Evolutionary conservation across 306 rosid species (phyloP).

Genomic region (Urtica urens): DNA sequence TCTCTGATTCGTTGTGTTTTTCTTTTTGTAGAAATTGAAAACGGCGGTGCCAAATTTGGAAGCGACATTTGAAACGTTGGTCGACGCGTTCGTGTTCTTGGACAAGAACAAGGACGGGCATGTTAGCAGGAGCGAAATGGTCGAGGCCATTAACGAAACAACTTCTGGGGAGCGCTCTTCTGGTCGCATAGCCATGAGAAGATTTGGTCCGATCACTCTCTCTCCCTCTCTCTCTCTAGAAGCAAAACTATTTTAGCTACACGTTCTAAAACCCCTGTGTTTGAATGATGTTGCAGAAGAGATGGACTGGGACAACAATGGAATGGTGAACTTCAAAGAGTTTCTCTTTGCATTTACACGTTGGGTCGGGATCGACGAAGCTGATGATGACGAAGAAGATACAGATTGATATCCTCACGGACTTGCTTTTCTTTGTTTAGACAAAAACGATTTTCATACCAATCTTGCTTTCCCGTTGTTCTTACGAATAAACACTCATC

Average conservation of each 20-base stretch:
- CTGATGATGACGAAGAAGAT: slow-evolving; percentile 60
- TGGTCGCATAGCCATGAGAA: slow-evolving; percentile 73
- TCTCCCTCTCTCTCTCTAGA: neutral
- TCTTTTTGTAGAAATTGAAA: slow-evolving; percentile 52
- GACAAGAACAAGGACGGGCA: slow-evolving; percentile 91
- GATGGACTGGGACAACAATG: slow-evolving; percentile 98
- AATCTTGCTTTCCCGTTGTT: no score
- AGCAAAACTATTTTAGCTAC: neutral
- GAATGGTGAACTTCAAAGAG: slow-evolving; percentile 96
- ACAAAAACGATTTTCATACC: no score
- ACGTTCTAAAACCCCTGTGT: neutral
- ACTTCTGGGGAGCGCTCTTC: slow-evolving; percentile 78
- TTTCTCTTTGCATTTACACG: slow-evolving; percentile 84
- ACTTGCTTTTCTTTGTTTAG: no score
- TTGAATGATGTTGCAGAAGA: slow-evolving; percentile 52
- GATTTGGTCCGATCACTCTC: slow-evolving; percentile 60
- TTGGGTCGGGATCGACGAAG: slow-evolving; percentile 94
- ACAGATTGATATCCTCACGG: no score
- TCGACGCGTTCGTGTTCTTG: slow-evolving; percentile 83
- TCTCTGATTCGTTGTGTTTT: slow-evolving; percentile 7
- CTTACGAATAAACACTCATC: no score
- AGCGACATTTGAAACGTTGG: slow-evolving; percentile 81
- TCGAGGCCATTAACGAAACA: slow-evolving; percentile 77
- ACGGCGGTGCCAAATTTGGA: slow-evolving; percentile 64
- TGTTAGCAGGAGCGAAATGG: slow-evolving; percentile 91